These are phyloP conservation scores for Bipolaris gigantea DNA, from an alignment of 2,329 filamentous ascomycete genomes.

Conservation along the genomic window DNA sequence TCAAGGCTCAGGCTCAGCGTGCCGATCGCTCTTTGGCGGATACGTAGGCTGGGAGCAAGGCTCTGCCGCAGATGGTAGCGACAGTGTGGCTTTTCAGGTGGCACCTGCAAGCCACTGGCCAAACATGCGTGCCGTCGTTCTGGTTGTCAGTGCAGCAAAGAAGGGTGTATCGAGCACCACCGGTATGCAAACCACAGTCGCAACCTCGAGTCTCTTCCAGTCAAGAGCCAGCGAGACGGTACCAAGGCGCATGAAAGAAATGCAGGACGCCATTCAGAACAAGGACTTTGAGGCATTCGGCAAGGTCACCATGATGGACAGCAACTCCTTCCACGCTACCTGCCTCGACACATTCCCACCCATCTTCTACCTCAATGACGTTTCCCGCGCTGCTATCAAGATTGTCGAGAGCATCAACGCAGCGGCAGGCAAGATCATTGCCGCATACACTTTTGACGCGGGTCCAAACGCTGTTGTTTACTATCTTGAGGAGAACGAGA, in stretches of 20 bases:
- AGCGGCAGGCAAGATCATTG: slow-evolving; percentile 74
- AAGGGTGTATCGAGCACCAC: slow-evolving; percentile 92
- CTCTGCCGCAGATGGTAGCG: slow-evolving; percentile 71
- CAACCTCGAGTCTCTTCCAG: slow-evolving; percentile 84
- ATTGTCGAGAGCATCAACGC: slow-evolving; percentile 88
- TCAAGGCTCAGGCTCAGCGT: slow-evolving; percentile 93
- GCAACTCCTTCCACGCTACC: slow-evolving; percentile 93
- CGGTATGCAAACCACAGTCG: slow-evolving; percentile 96
- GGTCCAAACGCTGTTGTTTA: slow-evolving; percentile 97
- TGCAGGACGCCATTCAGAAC: slow-evolving; percentile 77
- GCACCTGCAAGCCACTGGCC: slow-evolving; percentile 92
- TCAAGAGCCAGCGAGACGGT: slow-evolving; percentile 76
- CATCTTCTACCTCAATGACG: slow-evolving; percentile 98
- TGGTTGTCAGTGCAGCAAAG: slow-evolving; percentile 91
- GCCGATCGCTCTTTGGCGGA: slow-evolving; percentile 88
- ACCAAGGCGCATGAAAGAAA: slow-evolving; percentile 77
- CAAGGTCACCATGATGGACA: slow-evolving; percentile 92
- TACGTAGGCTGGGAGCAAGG: slow-evolving; percentile 96
- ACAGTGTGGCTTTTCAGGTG: slow-evolving; percentile 86
- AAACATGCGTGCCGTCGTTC: slow-evolving; percentile 85
- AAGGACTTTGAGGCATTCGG: slow-evolving; percentile 86
- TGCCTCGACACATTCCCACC: slow-evolving; percentile 95
- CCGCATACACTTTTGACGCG: slow-evolving; percentile 96
- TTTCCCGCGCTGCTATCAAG: slow-evolving; percentile 81
- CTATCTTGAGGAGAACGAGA: slow-evolving; percentile 79